Evolutionary conservation across 768 basidiomycete genomes (phyloP).

Genomic region (Amanita muscaria): DNA sequence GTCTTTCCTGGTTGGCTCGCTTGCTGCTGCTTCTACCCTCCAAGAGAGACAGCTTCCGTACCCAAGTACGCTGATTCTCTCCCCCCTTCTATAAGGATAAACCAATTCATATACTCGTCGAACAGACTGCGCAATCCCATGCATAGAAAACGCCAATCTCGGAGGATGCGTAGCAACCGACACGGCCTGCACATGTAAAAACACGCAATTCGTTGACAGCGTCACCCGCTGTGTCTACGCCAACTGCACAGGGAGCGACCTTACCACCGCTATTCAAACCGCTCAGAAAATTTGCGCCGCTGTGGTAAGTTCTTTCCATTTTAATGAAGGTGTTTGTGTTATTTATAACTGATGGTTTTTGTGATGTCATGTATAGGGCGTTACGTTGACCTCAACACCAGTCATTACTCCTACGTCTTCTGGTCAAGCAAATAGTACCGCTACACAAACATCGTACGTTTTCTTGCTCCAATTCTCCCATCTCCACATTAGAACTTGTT

Average conservation of each 20-base stretch:
- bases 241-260: constrained; percentile 38
- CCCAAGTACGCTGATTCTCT: constrained; percentile 24
- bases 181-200: constrained; percentile 50
- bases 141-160: constrained; percentile 35
- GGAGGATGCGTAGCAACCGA: constrained; percentile 41
- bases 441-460: no score
- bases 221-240: constrained; percentile 40
- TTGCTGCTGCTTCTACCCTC: constrained; percentile 14
- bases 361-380: constrained; percentile 30
- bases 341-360: background rate
- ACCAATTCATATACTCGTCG: no score
- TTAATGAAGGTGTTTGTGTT: background rate
- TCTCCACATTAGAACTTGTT: no score
- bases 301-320: constrained; percentile 35
- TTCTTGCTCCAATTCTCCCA: no score
- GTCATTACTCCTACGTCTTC: no score
- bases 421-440: no score
- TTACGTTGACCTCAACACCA: no score
- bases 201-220: constrained; percentile 32
- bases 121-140: constrained; percentile 43
- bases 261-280: constrained; percentile 29
- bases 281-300: constrained; percentile 36
- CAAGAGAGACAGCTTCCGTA: constrained; percentile 2
- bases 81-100: background rate
- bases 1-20: constrained; percentile 14